These are phyloP conservation scores for Cercophora samala DNA, from an alignment of 495 filamentous ascomycete genomes.

Conservation along the genomic window DNA sequence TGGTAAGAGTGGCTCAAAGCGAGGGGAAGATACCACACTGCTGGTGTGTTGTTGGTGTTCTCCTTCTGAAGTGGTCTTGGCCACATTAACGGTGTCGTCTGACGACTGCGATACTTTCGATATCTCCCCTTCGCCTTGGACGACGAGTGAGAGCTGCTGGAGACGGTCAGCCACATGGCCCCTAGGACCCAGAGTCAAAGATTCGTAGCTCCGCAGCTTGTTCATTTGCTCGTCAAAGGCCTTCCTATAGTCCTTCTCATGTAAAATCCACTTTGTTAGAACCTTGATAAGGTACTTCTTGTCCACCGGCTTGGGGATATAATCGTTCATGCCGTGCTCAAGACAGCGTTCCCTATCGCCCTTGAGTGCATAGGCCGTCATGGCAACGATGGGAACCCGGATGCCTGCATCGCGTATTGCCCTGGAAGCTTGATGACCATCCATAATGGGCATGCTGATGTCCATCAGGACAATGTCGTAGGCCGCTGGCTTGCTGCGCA, in stretches of 20 bases:
- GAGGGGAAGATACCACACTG: neutral
- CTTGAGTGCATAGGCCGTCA: slow-evolving; percentile 62
- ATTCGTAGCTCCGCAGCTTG: neutral
- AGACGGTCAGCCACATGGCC: neutral
- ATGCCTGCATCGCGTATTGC: slow-evolving; percentile 39
- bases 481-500: slow-evolving; percentile 46
- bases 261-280: slow-evolving; percentile 45
- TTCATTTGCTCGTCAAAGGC: slow-evolving; percentile 8
- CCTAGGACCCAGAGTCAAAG: neutral
- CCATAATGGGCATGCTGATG: slow-evolving; percentile 51
- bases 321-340: slow-evolving; percentile 61
- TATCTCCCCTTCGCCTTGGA: neutral
- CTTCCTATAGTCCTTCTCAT: slow-evolving; percentile 16
- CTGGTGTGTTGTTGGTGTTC: neutral
- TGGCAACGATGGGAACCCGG: slow-evolving; percentile 57
- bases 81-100: neutral
- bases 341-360: slow-evolving; percentile 58
- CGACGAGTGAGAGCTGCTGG: neutral
- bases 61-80: neutral
- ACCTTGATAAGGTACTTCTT: slow-evolving; percentile 37
- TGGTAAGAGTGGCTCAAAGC: neutral
- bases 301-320: slow-evolving; percentile 59
- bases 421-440: slow-evolving; percentile 41
- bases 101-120: neutral
- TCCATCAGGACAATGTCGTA: slow-evolving; percentile 58